Conservation (phyloP, 805 yeast genomes). For the Yarrowia hollandica region DNA sequence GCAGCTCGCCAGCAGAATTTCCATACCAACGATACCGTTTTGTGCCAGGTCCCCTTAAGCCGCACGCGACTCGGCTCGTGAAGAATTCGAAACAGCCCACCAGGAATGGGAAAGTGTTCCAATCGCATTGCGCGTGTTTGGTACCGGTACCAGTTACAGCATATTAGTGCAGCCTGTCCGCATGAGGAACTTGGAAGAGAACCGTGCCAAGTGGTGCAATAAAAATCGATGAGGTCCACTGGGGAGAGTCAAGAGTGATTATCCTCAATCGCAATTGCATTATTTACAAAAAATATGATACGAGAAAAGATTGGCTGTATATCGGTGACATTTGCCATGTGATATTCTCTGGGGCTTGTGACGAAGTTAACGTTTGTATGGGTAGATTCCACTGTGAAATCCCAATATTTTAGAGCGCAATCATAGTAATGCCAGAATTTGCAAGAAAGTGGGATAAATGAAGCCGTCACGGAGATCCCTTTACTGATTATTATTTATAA, state of each 20-base stretch:
- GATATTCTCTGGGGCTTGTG: neutral
- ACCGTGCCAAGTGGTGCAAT: constrained; percentile 8
- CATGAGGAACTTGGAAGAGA: neutral
- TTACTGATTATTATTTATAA: neutral
- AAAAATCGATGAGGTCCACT: neutral
- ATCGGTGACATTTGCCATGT: neutral
- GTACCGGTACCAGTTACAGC: constrained; percentile 21
- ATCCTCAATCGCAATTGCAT: too few species aligned
- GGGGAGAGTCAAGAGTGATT: too few species aligned
- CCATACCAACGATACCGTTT: too few species aligned
- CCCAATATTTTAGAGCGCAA: constrained; percentile 18
- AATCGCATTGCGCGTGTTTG: constrained; percentile 2
- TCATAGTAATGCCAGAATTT: neutral
- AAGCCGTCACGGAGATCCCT: neutral
- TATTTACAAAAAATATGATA: too few species aligned
- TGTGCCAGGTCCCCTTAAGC: too few species aligned
- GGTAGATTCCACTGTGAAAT: neutral
- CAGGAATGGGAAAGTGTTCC: neutral
- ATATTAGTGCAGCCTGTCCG: neutral
- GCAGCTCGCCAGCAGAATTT: too few species aligned
- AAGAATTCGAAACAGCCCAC: neutral
- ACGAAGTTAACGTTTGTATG: neutral
- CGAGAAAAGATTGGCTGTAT: neutral
- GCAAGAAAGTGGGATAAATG: neutral
- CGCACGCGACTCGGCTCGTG: constrained; percentile 2